phyloP scores from a whole-genome alignment of 2,329 filamentous ascomycete genomes.

The Aureobasidium sp. region DNA sequence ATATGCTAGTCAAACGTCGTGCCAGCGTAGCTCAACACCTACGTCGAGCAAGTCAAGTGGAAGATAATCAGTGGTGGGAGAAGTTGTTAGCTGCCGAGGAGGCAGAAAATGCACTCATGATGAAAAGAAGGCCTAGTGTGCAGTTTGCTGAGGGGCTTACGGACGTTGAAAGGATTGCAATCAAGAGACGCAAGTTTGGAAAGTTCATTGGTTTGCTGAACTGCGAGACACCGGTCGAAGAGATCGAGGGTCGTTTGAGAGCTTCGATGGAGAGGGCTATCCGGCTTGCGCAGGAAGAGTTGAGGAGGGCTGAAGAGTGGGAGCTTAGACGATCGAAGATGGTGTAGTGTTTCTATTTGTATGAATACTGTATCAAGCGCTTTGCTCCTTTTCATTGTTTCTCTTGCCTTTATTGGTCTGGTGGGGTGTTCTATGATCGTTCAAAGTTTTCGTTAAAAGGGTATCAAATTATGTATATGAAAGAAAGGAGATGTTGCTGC shows the following conservation, averaged over 20 bases:
- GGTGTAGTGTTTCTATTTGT: conserved; percentile 13
- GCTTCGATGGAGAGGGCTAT: conserved; percentile 28
- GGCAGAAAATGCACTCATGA: background rate
- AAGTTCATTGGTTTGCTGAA: conserved; percentile 66
- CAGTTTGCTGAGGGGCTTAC: conserved; percentile 24
- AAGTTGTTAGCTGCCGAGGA: background rate
- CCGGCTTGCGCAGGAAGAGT: conserved; percentile 26
- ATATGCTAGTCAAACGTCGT: background rate
- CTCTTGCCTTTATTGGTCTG: background rate
- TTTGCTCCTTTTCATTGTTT: background rate
- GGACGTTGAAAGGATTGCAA: conserved; percentile 34
- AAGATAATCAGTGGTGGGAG: background rate
- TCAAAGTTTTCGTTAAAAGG: background rate
- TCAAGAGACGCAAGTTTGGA: conserved; percentile 65
- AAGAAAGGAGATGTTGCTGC: background rate
- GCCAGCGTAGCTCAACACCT: background rate
- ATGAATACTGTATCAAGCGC: background rate
- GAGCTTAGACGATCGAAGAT: conserved; percentile 29
- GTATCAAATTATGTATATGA: conserved; percentile 3
- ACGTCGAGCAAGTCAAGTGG: background rate
- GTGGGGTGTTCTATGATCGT: background rate
- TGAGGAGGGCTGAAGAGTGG: conserved; percentile 29
- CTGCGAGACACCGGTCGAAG: conserved; percentile 47
- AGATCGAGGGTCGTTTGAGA: conserved; percentile 37
- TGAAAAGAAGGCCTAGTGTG: background rate